Percentiles rank a stretch among this genome's conserved stretches.
phyloP scores from a whole-genome alignment of 305 asterid species.

The Nicotiana rustica region DNA sequence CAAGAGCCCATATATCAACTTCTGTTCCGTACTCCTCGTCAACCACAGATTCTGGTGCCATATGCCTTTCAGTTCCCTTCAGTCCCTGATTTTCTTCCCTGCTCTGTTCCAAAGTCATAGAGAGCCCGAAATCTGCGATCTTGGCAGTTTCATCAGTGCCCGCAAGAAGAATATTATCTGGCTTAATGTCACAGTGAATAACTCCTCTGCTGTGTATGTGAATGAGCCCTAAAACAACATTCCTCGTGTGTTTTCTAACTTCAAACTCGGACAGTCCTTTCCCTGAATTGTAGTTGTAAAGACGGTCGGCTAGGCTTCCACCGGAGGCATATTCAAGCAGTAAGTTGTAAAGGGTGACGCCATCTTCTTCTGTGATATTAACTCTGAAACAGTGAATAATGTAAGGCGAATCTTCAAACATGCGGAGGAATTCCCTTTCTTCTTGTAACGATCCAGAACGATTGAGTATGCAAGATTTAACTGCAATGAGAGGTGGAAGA shows the following conservation, averaged over 20 bases:
- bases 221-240: not conserved
- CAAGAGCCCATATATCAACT: conserved; percentile 75
- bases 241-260: not conserved
- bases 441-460: not conserved
- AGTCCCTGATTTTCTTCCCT: not conserved
- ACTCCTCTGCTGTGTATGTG: not conserved
- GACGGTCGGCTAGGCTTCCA: not conserved
- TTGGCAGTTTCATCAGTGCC: not conserved
- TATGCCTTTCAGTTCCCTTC: conserved; percentile 9
- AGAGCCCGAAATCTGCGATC: not conserved
- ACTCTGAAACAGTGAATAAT: not conserved
- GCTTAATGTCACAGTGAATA: conserved; percentile 6
- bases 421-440: not conserved
- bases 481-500: not conserved
- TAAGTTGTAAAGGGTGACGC: not conserved
- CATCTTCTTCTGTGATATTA: not conserved
- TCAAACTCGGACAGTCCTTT: not conserved
- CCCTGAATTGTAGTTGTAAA: not conserved
- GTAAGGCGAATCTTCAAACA: not conserved
- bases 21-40: conserved; percentile 63
- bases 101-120: not conserved
- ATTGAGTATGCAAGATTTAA: not conserved
- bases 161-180: not conserved
- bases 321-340: conserved; percentile 8
- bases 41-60: conserved; percentile 58